phyloP scores from a whole-genome alignment of 2,329 filamentous ascomycete species.

The Pseudocercospora fuligena region DNA sequence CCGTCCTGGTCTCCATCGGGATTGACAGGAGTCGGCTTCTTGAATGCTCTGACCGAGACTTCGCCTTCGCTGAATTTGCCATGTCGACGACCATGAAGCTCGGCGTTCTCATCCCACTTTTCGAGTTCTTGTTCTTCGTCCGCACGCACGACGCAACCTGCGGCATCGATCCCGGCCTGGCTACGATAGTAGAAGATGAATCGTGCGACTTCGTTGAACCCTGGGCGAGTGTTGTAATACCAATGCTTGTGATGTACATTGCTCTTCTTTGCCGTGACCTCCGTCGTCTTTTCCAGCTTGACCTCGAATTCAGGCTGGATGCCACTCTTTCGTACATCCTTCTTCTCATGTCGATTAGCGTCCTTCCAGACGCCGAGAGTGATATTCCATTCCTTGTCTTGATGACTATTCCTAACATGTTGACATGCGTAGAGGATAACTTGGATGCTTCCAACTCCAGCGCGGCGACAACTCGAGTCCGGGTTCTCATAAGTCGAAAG shows the following conservation, averaged over 20 bases:
- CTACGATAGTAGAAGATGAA: slow-evolving; percentile 50
- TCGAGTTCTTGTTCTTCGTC: slow-evolving; percentile 24
- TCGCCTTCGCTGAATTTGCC: background rate
- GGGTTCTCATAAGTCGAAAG: background rate
- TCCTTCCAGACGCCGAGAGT: slow-evolving; percentile 29
- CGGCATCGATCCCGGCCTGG: slow-evolving; percentile 31
- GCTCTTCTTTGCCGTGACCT: slow-evolving; percentile 21
- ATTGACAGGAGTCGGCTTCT: background rate
- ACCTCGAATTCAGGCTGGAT: slow-evolving; percentile 32
- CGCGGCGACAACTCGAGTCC: background rate
- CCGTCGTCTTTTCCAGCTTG: slow-evolving; percentile 20
- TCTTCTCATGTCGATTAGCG: background rate
- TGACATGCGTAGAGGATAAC: slow-evolving; percentile 30
- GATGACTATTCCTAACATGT: slow-evolving; percentile 21
- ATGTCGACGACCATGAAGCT: background rate
- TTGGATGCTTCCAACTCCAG: slow-evolving; percentile 30
- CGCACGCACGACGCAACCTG: slow-evolving; percentile 25
- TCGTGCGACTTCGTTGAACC: slow-evolving; percentile 45
- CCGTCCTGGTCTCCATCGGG: background rate
- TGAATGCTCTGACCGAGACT: background rate
- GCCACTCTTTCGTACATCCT: slow-evolving; percentile 27
- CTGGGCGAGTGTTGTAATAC: slow-evolving; percentile 36
- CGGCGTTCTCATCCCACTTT: background rate
- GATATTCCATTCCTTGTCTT: slow-evolving; percentile 23
- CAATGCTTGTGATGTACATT: slow-evolving; percentile 28